Percentiles rank a stretch among this genome's conserved stretches.
phyloP scores from a whole-genome alignment of 108 stramenopile species.

The Fragilariopsis cylindrus region DNA sequence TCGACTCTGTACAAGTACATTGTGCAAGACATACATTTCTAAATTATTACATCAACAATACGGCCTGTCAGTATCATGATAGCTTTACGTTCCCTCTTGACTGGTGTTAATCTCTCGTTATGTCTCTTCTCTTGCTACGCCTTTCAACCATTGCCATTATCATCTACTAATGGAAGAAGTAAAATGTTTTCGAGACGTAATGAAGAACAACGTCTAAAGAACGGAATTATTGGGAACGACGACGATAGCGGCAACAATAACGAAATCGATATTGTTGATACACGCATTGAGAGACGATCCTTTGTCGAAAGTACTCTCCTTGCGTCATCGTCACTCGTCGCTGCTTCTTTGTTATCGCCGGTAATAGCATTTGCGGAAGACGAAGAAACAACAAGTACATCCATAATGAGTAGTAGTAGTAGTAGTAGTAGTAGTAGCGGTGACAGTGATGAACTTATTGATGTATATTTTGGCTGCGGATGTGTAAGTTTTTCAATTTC shows the following conservation, averaged over 20 bases:
- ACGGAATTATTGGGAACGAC: neutral
- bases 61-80: no score
- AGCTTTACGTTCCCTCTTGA: no score
- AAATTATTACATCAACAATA: no score
- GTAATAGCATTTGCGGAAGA: neutral
- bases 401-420: no score
- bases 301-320: conserved; percentile 11
- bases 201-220: no score
- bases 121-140: no score
- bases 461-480: conserved; percentile 41
- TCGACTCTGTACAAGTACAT: no score
- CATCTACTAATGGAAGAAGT: no score
- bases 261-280: neutral
- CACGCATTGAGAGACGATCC: neutral
- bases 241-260: neutral
- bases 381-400: neutral
- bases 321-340: neutral
- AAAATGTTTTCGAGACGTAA: no score
- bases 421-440: neutral
- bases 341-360: neutral
- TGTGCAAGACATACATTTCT: no score
- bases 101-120: no score
- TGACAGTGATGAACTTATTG: conserved; percentile 19
- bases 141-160: no score
- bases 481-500: conserved; percentile 11